Percentiles rank a stretch among this genome's conserved stretches.
These are phyloP conservation scores for Coniochaeta hoffmannii DNA, from an alignment of 2,329 filamentous ascomycete genomes.

Conservation along the genomic window DNA sequence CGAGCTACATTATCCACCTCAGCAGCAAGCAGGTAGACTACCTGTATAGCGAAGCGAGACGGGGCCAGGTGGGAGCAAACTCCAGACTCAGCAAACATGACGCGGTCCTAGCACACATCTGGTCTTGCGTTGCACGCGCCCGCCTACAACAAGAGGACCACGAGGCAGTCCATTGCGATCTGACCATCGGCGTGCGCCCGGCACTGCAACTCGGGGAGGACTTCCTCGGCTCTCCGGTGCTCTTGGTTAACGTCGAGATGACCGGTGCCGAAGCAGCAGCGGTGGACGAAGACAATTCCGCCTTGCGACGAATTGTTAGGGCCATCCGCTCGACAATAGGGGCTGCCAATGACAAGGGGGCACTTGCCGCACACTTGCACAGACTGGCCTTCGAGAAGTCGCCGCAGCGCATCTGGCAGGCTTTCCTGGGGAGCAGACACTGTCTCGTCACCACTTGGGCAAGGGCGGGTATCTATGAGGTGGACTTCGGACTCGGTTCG, in stretches of 20 bases:
- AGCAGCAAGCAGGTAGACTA: not conserved
- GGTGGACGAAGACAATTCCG: not conserved
- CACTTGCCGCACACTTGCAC: not conserved
- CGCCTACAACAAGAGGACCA: not conserved
- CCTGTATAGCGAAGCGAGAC: not conserved
- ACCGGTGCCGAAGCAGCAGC: not conserved
- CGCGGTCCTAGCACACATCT: not conserved
- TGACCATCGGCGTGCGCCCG: not conserved
- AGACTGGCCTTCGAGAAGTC: not conserved
- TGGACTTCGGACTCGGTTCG: not conserved
- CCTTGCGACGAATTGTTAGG: not conserved
- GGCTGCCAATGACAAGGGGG: not conserved
- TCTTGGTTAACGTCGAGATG: not conserved
- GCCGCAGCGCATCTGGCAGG: not conserved
- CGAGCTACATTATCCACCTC: not conserved
- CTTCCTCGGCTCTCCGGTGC: not conserved
- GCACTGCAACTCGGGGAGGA: not conserved
- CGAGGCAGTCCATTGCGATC: not conserved
- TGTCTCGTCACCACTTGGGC: not conserved
- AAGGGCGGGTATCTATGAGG: not conserved
- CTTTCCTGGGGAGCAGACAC: not conserved
- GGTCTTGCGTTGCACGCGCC: not conserved
- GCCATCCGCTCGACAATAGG: not conserved
- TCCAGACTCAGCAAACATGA: not conserved
- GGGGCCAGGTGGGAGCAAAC: not conserved